Evolutionary conservation across 306 rosid species (phyloP).

Genomic region (Fragaria iinumae): DNA sequence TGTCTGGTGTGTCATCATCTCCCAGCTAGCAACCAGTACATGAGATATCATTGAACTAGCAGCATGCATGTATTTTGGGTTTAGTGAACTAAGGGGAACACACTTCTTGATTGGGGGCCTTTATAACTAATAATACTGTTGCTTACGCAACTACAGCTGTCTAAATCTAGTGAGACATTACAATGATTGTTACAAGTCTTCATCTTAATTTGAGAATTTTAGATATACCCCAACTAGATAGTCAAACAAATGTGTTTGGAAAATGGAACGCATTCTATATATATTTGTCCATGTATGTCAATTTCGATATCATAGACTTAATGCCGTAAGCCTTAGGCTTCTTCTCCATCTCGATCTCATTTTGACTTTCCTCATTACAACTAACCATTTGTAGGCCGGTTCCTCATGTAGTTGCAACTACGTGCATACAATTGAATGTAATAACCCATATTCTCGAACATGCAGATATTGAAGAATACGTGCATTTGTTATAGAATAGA

Average conservation of each 20-base stretch:
- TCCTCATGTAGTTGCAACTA: neutral
- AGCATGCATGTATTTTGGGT: neutral
- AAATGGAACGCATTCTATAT: neutral
- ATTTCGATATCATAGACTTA: neutral
- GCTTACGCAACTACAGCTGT: conserved; percentile 11
- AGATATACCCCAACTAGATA: neutral
- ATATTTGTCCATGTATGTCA: neutral
- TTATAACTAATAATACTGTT: neutral
- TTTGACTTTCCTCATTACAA: neutral
- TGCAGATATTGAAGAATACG: neutral
- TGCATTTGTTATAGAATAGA: neutral
- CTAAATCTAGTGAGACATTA: conserved; percentile 11
- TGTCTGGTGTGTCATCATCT: no score
- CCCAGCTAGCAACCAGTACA: no score
- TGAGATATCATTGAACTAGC: neutral
- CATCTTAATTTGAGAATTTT: neutral
- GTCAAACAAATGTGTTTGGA: neutral
- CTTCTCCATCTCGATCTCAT: neutral
- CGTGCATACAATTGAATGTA: neutral
- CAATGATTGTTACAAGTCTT: neutral
- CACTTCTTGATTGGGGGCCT: neutral
- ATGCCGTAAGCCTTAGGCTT: neutral
- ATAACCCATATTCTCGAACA: no score
- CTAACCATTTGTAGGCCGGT: neutral
- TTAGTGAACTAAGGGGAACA: neutral